These are phyloP conservation scores for Miscanthus lutarioriparius DNA, from an alignment of 176 grass and related monocot species.

Conservation along the genomic window DNA sequence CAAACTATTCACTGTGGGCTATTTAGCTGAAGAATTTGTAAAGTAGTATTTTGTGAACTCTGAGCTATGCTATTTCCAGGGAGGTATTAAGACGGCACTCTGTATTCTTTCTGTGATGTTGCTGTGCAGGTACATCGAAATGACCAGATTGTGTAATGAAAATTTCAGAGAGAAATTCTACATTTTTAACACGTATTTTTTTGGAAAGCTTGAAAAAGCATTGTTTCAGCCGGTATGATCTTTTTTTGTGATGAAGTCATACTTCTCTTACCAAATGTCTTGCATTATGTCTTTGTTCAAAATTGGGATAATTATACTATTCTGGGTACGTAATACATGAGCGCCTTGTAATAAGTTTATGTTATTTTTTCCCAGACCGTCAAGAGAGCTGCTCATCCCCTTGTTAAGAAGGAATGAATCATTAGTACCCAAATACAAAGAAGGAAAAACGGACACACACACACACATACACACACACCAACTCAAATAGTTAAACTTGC, in stretches of 20 bases:
- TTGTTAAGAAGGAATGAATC: neutral
- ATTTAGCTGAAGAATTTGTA: slow-evolving; percentile 14
- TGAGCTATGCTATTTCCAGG: neutral
- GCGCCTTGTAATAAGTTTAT: no score
- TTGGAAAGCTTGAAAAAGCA: slow-evolving; percentile 81
- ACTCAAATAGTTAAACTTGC: neutral
- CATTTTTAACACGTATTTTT: slow-evolving; percentile 96
- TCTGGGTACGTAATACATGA: slow-evolving; percentile 13
- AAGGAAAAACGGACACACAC: neutral
- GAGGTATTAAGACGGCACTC: neutral
- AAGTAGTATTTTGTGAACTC: slow-evolving; percentile 9
- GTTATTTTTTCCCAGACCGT: neutral
- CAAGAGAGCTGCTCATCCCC: neutral
- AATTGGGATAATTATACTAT: slow-evolving; percentile 20
- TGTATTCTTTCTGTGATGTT: slow-evolving; percentile 21
- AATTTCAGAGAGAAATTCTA: slow-evolving; percentile 52
- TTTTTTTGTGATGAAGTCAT: slow-evolving; percentile 25
- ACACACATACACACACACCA: neutral
- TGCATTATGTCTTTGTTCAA: neutral
- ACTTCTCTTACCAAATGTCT: slow-evolving; percentile 27
- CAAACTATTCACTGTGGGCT: neutral
- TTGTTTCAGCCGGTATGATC: slow-evolving; percentile 41
- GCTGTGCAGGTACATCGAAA: slow-evolving; percentile 68
- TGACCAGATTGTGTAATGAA: slow-evolving; percentile 25
- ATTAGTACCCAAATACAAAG: neutral